Conservation (phyloP, 2,329 filamentous ascomycete species). For the Talaromyces albobiverticillius region DNA sequence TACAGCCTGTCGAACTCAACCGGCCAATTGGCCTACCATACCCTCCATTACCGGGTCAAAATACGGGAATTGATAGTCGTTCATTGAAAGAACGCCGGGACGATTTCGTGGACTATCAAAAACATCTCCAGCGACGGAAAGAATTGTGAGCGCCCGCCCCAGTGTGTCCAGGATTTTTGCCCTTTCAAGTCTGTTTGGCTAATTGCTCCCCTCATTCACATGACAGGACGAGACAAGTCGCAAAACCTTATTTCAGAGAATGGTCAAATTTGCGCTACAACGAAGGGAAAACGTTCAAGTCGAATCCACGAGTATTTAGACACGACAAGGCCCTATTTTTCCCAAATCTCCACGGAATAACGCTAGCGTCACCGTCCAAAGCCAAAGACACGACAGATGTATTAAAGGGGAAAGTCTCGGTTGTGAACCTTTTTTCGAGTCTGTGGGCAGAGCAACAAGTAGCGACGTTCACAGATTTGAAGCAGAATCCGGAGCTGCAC, state of each 20-base stretch:
- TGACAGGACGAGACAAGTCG: conserved; percentile 67
- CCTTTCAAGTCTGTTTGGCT: neutral
- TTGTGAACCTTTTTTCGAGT: conserved; percentile 79
- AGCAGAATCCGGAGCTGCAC: conserved; percentile 68
- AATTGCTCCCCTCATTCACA: neutral
- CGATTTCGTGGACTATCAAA: conserved; percentile 82
- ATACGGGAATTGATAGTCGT: conserved; percentile 71
- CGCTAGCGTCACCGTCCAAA: conserved; percentile 60
- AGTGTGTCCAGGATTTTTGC: neutral
- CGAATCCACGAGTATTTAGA: conserved; percentile 80
- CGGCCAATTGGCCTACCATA: conserved; percentile 78
- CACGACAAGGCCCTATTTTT: conserved; percentile 83
- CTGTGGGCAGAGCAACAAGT: conserved; percentile 83
- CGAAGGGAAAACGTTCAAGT: conserved; percentile 88
- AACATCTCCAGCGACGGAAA: conserved; percentile 72
- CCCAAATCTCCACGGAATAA: conserved; percentile 83
- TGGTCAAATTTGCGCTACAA: conserved; percentile 80
- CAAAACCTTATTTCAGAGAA: conserved; percentile 92
- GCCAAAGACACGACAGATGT: conserved; percentile 70
- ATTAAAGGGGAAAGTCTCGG: conserved; percentile 68
- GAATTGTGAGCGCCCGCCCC: conserved; percentile 60
- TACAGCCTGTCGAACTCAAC: conserved; percentile 53
- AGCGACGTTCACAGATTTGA: conserved; percentile 64
- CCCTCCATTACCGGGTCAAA: conserved; percentile 74
- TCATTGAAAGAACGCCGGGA: conserved; percentile 66